Base-by-base conservation (phyloP, 106 monocot species). In the Dendrobium chrysotoxum region DNA sequence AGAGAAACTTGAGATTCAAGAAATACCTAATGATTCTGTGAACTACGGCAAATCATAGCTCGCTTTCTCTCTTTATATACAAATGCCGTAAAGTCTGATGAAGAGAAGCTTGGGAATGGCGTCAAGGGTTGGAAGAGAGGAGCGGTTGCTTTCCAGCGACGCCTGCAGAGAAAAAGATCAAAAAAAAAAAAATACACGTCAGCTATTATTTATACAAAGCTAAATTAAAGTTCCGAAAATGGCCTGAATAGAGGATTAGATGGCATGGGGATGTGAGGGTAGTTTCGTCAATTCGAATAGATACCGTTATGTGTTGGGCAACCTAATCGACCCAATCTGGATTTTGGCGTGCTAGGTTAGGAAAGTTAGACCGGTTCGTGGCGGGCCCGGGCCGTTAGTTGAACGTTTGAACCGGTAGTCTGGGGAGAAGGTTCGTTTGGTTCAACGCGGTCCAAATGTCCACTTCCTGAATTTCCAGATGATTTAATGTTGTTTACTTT, bases 1-100 rank as follows among this genome's bases (percentile, higher is more conserved):
- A 2, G 74, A 10, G 47, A 76, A 44, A 47, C 47, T 76, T 47
- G 76, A 45, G 76, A 76, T 50, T 18, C 76, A 76, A 76, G 76
- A 17, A 76, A 46, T 10, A 4, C 45, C 47, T 46, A 40, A 76
- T 76, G 47, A 76, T 76, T 76, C 41, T 20, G n/a, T 40, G n/a
- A 40, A 74, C 13, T 21, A 42, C 4, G n/a, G 21, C 21, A 42
- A 74, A n/a, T 40, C 15, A 35, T 16, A 35, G 7, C 74, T 12
- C 7, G 3, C 20, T 74, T 74, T 74, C 18, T 74, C 21, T 20
- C 71, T 74, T 74, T 42, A 18, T 74, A 31, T 31, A 70, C 13
- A 70, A 70, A 15, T 15, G 15, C 31, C 15, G 70, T 12, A 70
- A 35, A 70, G 70, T 35, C 61, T 35, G 68, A 35, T 13, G 28